A percentile compares a stretch with the other conserved stretches of the same genome.
Evolutionary conservation across 768 basidiomycete species (phyloP).

Genomic region (Serendipita sp.): DNA sequence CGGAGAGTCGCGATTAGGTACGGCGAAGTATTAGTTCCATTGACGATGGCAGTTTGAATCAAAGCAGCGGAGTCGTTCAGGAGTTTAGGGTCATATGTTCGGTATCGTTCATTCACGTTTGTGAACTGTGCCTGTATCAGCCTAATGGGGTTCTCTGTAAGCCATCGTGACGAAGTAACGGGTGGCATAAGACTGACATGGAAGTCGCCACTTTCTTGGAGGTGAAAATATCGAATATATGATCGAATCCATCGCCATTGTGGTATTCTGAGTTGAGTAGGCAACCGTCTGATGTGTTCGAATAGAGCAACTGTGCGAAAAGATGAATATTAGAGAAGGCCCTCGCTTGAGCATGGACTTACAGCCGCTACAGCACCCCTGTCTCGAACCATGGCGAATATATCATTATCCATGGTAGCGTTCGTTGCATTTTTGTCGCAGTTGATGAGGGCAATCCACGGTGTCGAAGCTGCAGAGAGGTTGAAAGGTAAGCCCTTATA

Average conservation of each 20-base stretch:
- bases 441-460: slow-evolving; percentile 81
- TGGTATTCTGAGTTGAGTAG: slow-evolving; percentile 58
- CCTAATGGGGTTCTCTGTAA: slow-evolving; percentile 15
- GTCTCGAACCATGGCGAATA: slow-evolving; percentile 67
- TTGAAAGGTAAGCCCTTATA: slow-evolving; percentile 24
- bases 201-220: slow-evolving; percentile 45
- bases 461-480: slow-evolving; percentile 25
- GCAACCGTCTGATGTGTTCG: slow-evolving; percentile 53
- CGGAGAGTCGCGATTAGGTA: slow-evolving; percentile 58
- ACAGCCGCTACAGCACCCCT: slow-evolving; percentile 71
- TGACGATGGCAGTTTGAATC: slow-evolving; percentile 19
- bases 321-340: not conserved
- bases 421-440: slow-evolving; percentile 67
- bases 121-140: slow-evolving; percentile 36
- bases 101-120: slow-evolving; percentile 33
- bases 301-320: slow-evolving; percentile 54
- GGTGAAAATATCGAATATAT: slow-evolving; percentile 61
- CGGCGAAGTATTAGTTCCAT: slow-evolving; percentile 25
- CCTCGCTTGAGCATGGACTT: slow-evolving; percentile 16
- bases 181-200: slow-evolving; percentile 9
- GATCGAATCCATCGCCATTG: slow-evolving; percentile 40
- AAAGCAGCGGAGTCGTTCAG: slow-evolving; percentile 40
- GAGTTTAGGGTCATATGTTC: slow-evolving; percentile 40
- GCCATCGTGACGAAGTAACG: no score
- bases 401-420: slow-evolving; percentile 41